A percentile compares a stretch with the other conserved stretches of the same genome.
phyloP scores from a whole-genome alignment of 2,329 filamentous ascomycete species.

The Microdochium bolleyi region DNA sequence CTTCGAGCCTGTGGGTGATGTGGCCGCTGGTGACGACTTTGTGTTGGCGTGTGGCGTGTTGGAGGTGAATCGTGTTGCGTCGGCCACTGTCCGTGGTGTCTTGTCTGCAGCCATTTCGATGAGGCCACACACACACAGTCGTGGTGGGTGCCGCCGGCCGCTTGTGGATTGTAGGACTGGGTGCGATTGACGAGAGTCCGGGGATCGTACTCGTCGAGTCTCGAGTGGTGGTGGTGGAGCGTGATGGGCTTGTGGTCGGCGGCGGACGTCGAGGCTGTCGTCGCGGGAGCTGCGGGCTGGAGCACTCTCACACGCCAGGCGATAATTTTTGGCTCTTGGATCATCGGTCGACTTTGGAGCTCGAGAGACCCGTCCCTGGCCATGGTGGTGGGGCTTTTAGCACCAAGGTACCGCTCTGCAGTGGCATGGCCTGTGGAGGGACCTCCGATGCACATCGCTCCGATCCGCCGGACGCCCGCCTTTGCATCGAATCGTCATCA shows the following conservation, averaged over 20 bases:
- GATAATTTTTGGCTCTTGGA: neutral
- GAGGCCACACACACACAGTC: neutral
- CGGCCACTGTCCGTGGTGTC: constrained; percentile 59
- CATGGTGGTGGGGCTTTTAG: neutral
- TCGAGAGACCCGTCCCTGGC: neutral
- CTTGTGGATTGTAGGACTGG: no score
- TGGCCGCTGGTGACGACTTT: constrained; percentile 28
- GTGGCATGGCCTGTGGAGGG: no score
- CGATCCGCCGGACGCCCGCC: no score
- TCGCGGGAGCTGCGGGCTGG: neutral
- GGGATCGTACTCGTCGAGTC: no score
- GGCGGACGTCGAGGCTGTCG: neutral
- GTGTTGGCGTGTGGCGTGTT: constrained; percentile 63
- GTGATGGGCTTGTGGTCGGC: no score
- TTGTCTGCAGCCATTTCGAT: neutral
- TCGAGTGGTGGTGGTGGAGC: no score
- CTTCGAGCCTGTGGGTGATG: neutral
- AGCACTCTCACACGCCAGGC: neutral
- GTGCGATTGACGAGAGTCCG: no score
- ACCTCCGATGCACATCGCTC: no score
- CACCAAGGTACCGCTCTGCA: neutral
- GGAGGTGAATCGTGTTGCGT: constrained; percentile 72
- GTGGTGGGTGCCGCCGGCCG: neutral
- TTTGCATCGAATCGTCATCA: no score
- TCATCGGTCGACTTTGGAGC: neutral